Evolutionary conservation across 108 stramenopile genomes (phyloP).

Genomic region (Skeletonema menzelii): DNA sequence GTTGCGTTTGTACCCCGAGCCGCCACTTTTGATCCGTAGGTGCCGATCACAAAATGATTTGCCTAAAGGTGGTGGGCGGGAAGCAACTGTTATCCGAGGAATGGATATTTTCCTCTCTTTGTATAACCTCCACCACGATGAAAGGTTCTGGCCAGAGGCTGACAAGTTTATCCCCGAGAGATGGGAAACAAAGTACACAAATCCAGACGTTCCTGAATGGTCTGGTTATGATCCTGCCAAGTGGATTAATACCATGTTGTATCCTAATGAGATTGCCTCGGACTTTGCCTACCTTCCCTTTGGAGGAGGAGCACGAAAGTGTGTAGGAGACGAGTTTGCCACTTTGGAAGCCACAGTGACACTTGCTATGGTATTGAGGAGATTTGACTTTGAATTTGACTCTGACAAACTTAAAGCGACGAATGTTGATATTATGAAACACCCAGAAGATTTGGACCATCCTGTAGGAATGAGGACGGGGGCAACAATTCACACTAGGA

Average conservation of each 20-base stretch:
- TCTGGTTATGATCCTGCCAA: conserved; percentile 88
- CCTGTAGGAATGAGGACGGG: conserved; percentile 96
- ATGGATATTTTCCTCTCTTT: conserved; percentile 95
- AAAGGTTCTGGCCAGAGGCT: conserved; percentile 91
- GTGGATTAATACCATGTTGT: conserved; percentile 80
- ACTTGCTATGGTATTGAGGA: conserved; percentile 86
- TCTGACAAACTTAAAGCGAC: conserved; percentile 34
- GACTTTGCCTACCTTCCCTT: conserved; percentile 93
- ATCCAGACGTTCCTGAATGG: conserved; percentile 91
- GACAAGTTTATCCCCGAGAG: conserved; percentile 87
- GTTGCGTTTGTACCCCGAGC: conserved; percentile 92
- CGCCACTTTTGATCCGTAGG: conserved; percentile 93
- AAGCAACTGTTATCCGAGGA: conserved; percentile 84
- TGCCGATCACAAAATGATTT: conserved; percentile 84
- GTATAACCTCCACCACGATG: conserved; percentile 94
- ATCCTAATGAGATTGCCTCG: conserved; percentile 91
- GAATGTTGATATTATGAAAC: conserved; percentile 41
- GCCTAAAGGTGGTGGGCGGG: conserved; percentile 81
- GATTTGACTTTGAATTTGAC: conserved; percentile 95
- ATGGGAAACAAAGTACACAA: conserved; percentile 81
- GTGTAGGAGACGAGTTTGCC: conserved; percentile 97
- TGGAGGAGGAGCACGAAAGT: conserved; percentile 94
- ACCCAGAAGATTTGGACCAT: conserved; percentile 74
- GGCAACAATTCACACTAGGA: conserved; percentile 95
- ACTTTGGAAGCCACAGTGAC: conserved; percentile 92